Evolutionary conservation across 768 basidiomycete species (phyloP), one percentile per base, ranked within the genome.

Genomic region (Pleurotus giganteus): DNA sequence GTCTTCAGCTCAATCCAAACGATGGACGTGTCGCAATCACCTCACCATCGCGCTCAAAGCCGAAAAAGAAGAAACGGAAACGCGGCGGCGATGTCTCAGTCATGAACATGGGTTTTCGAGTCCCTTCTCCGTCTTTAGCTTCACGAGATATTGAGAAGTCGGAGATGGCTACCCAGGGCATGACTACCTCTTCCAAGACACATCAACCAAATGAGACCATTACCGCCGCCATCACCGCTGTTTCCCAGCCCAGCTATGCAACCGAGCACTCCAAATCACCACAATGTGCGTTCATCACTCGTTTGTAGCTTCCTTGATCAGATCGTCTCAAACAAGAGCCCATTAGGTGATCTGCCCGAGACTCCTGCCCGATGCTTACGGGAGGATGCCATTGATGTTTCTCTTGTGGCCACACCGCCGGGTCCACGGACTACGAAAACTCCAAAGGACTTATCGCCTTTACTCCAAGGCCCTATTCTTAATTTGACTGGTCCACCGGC

Each of bases 401-500:
- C 62, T 4, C 52, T 60, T 12, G 59, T 54, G 19, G n/a, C 51
- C 42, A 55, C 56, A n/a, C 57, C n/a, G 28, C 58, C 44, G 13
- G 24, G 24, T 27, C 44, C 44, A 4, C 44, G 44, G 27, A 45
- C 21, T 12, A 28, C 29, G 11, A 23, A 54, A 51, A 50, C 39
- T 47, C 5, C 64, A 6, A 45, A 45, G 27, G 44, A 17, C 21
- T 4, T 65, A 55, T 61, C 67, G 13, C 43, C 59, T 23, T 54
- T 72, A 23, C 55, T 71, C 19, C 71, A 71, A 47, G 55, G 71
- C 2, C 79, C 82, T 12, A 57, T 88, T 17, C 69, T 88, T 24
- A 87, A 87, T 61, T 72, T 88, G 9, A 69, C 67, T 36, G 82
- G 82, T 1, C 79, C 79, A 23, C 78, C 74, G 47, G 67, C 69